Conservation (phyloP, 1,284 basidiomycete genomes). For the Veloboletus limbatus region DNA sequence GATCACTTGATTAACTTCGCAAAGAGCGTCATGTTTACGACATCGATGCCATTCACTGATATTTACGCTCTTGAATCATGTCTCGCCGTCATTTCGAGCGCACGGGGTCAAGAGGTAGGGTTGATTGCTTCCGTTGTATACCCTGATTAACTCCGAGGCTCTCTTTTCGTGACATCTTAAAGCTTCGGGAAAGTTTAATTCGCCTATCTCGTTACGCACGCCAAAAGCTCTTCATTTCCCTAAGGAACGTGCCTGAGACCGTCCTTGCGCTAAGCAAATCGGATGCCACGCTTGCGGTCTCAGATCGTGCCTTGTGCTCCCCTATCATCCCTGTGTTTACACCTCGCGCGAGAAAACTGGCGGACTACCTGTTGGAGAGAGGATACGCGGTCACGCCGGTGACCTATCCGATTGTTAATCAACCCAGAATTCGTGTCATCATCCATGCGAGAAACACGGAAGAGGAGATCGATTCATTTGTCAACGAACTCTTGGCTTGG, state of each 20-base stretch:
- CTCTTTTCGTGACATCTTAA: neutral
- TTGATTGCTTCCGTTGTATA: neutral
- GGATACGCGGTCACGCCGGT: conserved; percentile 18
- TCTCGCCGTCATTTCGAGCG: conserved; percentile 15
- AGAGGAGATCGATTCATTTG: conserved; percentile 14
- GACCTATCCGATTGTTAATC: conserved; percentile 11
- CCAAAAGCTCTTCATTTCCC: conserved; percentile 3
- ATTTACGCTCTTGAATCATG: conserved; percentile 41
- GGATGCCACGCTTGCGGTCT: neutral
- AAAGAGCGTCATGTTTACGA: conserved; percentile 55
- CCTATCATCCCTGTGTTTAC: conserved; percentile 23
- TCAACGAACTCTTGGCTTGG: conserved; percentile 14
- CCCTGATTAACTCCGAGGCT: neutral
- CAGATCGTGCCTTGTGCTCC: conserved; percentile 10
- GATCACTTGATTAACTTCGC: conserved; percentile 62
- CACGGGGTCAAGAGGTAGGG: conserved; percentile 19
- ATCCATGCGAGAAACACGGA: conserved; percentile 23
- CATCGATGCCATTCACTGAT: conserved; percentile 46
- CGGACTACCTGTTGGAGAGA: conserved; percentile 9
- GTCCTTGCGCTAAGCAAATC: conserved; percentile 8
- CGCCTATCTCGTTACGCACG: conserved; percentile 15
- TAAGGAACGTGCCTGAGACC: conserved; percentile 10
- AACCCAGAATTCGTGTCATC: conserved; percentile 18
- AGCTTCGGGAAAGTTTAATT: conserved; percentile 18
- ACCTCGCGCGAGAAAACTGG: conserved; percentile 5